Evolutionary conservation across 2,329 filamentous ascomycete species (phyloP).

Genomic region (Metarhizium brunneum): DNA sequence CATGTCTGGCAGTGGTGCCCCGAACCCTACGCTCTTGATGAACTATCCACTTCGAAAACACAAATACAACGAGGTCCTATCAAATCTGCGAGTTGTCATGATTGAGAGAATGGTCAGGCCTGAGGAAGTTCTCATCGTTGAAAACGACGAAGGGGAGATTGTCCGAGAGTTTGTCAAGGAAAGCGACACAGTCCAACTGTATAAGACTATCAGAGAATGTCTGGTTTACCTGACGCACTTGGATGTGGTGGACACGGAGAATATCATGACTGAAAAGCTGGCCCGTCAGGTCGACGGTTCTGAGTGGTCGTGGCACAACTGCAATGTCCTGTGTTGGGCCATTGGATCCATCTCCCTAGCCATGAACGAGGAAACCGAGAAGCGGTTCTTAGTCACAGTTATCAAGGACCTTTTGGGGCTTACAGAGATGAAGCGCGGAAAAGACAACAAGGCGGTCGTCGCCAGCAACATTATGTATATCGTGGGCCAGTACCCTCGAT

Average conservation of each 20-base stretch:
- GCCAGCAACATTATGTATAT: constrained; percentile 99
- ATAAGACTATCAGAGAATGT: constrained; percentile 97
- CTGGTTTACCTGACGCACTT: constrained; percentile 95
- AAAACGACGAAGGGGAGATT: constrained; percentile 98
- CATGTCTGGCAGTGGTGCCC: constrained; percentile 70
- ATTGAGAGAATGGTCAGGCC: constrained; percentile 99
- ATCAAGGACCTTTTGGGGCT: constrained; percentile 96
- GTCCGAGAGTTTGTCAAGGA: constrained; percentile 99
- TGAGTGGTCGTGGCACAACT: constrained; percentile 99
- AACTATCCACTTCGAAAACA: constrained; percentile 95
- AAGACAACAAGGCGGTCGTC: constrained; percentile 98
- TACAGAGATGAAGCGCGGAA: constrained; percentile 98
- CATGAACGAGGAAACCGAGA: constrained; percentile 99
- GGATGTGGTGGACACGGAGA: constrained; percentile 94
- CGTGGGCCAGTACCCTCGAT: constrained; percentile 95
- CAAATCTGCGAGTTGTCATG: constrained; percentile 94
- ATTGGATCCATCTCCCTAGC: constrained; percentile 97
- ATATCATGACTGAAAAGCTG: constrained; percentile 98
- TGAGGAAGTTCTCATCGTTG: constrained; percentile 97
- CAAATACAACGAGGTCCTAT: constrained; percentile 91
- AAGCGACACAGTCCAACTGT: constrained; percentile 96
- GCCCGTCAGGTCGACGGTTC: constrained; percentile 87
- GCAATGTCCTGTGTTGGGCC: constrained; percentile 98
- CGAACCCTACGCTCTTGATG: constrained; percentile 73
- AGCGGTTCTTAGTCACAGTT: constrained; percentile 94